phyloP scores from a whole-genome alignment of 2,329 filamentous ascomycete genomes.

The Emmonsia crescens region DNA sequence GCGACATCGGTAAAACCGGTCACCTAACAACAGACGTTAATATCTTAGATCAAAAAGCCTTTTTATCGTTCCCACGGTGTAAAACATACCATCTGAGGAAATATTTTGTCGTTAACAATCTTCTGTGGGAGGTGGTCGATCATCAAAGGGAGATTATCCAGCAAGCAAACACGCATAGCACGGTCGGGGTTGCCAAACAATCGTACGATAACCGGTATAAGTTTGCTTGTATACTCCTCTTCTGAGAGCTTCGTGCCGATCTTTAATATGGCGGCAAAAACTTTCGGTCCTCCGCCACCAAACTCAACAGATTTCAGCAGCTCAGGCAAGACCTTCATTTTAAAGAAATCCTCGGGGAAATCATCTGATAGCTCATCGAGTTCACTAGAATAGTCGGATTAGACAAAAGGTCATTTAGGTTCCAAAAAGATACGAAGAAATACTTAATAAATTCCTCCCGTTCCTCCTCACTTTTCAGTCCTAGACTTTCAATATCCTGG shows the following conservation, averaged over 20 bases:
- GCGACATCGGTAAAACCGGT: slow-evolving; percentile 89
- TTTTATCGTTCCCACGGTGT: not conserved
- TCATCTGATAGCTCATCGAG: slow-evolving; percentile 81
- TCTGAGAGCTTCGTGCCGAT: slow-evolving; percentile 76
- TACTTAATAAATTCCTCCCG: slow-evolving; percentile 72
- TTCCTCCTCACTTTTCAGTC: slow-evolving; percentile 75
- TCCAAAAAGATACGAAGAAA: slow-evolving; percentile 1
- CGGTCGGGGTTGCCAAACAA: slow-evolving; percentile 86
- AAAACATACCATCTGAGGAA: slow-evolving; percentile 67
- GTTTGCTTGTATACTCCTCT: slow-evolving; percentile 76
- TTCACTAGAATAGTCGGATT: slow-evolving; percentile 39
- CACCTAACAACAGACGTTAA: slow-evolving; percentile 42
- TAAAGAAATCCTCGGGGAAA: slow-evolving; percentile 96
- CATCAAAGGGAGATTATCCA: slow-evolving; percentile 82
- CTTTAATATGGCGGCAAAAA: slow-evolving; percentile 78
- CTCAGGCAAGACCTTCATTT: slow-evolving; percentile 90
- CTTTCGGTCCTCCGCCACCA: slow-evolving; percentile 86
- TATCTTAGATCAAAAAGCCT: slow-evolving; percentile 19
- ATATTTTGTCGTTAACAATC: slow-evolving; percentile 90
- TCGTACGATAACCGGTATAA: slow-evolving; percentile 77
- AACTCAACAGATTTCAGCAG: slow-evolving; percentile 98
- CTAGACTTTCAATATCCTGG: slow-evolving; percentile 84
- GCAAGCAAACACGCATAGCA: slow-evolving; percentile 77
- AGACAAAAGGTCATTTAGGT: not conserved
- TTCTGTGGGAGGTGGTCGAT: slow-evolving; percentile 83